Base-by-base conservation (phyloP, 2,329 filamentous ascomycete genomes). In the Diaporthe longicolla region DNA sequence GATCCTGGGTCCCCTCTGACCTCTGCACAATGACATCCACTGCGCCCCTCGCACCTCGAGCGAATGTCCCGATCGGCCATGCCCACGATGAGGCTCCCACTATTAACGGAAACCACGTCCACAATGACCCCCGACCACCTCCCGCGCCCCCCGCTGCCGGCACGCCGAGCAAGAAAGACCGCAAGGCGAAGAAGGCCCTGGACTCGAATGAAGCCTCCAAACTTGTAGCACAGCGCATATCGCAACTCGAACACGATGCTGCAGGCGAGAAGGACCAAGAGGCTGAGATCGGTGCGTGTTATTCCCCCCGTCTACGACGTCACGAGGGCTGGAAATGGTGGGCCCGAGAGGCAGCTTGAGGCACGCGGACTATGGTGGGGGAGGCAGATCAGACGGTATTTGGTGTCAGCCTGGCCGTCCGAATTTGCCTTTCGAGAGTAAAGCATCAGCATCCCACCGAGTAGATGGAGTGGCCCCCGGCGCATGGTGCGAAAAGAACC, bases 181-280 rank as follows among this genome's bases (percentile, higher is more conserved):
- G 58, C 52, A 97, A 97, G 86, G 91, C 89, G 78, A 97, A 97
- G 86, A 97, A 97, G 85, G 87, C 90, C 63, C 86, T 94, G 77
- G 95, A 98, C 82, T 93, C 94, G 26, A 94, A 91, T 79, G 97
- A 98, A 84, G 95, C 95, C 61, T 95, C 95, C 76, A 97, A 98
- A 84, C 89, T 98, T 77, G 90, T 99, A 69, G 93, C 95, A 76
- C 95, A 95, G 76, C 95, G 97, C 81, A 98, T 99, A 81, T 96
- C 95, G 29, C 97, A 98, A 85, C 87, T 99, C 74, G 97, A 99
- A 83, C 93, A 95, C 76, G 95, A 98, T 87, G 94, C 93, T 66
- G 95, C 95, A 15, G 94, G 95, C 74, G 95, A 98, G 82, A 98
- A 97, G 84, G 96, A 97, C 79, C 95, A 98, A 84, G 95, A 98